These are phyloP conservation scores for Kokia cookei DNA, from an alignment of 441 rosid species.

Conservation along the genomic window DNA sequence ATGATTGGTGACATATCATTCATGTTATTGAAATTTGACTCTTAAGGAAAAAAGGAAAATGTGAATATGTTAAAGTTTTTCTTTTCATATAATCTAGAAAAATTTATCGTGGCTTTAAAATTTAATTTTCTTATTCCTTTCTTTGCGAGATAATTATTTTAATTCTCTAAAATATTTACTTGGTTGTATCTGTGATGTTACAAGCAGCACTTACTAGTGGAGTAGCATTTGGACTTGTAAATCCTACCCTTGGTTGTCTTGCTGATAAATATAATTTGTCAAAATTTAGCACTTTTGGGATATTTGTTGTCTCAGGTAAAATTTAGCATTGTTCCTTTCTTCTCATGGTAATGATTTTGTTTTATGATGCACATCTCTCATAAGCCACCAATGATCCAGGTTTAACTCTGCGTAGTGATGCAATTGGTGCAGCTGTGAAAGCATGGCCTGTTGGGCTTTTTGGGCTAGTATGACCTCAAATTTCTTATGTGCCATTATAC, in stretches of 20 bases:
- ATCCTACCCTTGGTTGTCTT: constrained; percentile 80
- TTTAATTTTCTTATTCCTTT: not conserved
- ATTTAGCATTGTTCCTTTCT: constrained; percentile 1
- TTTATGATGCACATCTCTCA: constrained; percentile 10
- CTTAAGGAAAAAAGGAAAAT: not conserved
- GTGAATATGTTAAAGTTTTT: not conserved
- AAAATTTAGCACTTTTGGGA: constrained; percentile 70
- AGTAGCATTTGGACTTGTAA: constrained; percentile 79
- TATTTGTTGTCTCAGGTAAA: constrained; percentile 78
- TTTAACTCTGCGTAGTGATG: constrained; percentile 72
- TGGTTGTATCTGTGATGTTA: constrained; percentile 4
- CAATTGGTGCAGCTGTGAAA: constrained; percentile 68
- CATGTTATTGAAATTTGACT: not conserved
- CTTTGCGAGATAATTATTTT: not conserved
- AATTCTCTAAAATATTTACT: constrained; percentile 7
- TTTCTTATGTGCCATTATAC: constrained; percentile 28
- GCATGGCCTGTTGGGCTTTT: constrained; percentile 88
- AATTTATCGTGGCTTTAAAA: not conserved
- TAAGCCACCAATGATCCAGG: constrained; percentile 37
- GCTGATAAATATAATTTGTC: constrained; percentile 71
- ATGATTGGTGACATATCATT: not conserved
- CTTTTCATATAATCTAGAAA: not conserved
- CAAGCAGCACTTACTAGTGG: constrained; percentile 80
- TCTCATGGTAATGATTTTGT: not conserved
- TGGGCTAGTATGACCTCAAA: constrained; percentile 82